phyloP scores from a whole-genome alignment of 768 basidiomycete genomes.

The Boletus subparvulus region DNA sequence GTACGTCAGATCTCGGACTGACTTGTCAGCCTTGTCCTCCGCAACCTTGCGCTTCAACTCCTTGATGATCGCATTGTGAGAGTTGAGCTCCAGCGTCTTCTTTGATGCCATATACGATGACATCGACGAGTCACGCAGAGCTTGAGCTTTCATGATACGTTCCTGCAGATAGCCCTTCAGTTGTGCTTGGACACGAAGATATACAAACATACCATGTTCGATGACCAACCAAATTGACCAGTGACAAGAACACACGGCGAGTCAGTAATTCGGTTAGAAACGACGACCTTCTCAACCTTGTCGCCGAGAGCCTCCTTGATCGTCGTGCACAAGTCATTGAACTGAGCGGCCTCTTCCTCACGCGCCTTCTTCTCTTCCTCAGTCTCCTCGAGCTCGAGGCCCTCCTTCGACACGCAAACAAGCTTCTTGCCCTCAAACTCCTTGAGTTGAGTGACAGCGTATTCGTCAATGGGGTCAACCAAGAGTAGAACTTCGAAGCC shows the following conservation, averaged over 20 bases:
- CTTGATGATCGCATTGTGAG: conserved; percentile 88
- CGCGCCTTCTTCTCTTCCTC: conserved; percentile 93
- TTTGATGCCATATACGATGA: conserved; percentile 99
- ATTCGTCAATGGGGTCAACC: conserved; percentile 98
- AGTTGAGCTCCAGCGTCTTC: conserved; percentile 98
- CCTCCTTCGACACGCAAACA: conserved; percentile 97
- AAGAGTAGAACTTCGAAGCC: conserved; percentile 97
- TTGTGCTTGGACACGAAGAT: background rate
- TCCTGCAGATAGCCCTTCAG: conserved; percentile 45
- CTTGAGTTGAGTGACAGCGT: conserved; percentile 97
- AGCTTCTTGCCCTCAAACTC: conserved; percentile 99
- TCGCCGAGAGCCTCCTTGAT: conserved; percentile 99
- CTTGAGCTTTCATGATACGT: conserved; percentile 99
- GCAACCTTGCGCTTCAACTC: conserved; percentile 94
- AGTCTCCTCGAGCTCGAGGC: conserved; percentile 98
- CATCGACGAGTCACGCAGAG: conserved; percentile 94
- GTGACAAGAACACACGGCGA: conserved; percentile 97
- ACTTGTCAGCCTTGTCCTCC: conserved; percentile 98
- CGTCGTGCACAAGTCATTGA: conserved; percentile 84
- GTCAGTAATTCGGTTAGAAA: conserved; percentile 97
- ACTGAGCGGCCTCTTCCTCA: conserved; percentile 82
- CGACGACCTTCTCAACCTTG: conserved; percentile 98
- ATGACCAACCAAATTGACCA: conserved; percentile 99
- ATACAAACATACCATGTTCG: conserved; percentile 78
- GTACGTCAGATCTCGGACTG: conserved; percentile 93